A percentile compares a stretch with the other conserved stretches of the same genome.
These are phyloP conservation scores for Leptographium procerum DNA, from an alignment of 2,329 filamentous ascomycete species.

Conservation along the genomic window DNA sequence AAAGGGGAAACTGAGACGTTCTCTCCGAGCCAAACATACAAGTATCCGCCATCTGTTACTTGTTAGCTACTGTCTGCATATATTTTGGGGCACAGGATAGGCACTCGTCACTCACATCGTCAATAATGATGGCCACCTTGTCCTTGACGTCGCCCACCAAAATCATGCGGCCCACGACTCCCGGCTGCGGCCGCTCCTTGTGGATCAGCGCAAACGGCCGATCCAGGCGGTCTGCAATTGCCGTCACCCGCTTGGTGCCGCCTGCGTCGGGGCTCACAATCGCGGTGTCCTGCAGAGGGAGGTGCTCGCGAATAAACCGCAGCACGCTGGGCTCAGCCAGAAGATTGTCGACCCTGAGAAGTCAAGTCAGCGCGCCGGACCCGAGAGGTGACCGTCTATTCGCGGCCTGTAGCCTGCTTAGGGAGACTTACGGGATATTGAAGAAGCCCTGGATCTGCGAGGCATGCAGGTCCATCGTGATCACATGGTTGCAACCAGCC, in stretches of 20 bases:
- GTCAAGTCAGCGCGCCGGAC: not conserved
- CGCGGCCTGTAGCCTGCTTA: not conserved
- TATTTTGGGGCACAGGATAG: not conserved
- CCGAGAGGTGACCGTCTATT: too few relatives aligned
- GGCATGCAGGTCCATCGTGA: constrained; percentile 75
- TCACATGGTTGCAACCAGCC: constrained; percentile 57
- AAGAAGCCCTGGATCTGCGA: constrained; percentile 59
- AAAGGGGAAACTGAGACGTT: not conserved
- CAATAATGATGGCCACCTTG: constrained; percentile 85
- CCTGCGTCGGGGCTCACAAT: constrained; percentile 94
- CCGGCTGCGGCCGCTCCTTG: constrained; percentile 77
- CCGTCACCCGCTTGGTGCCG: constrained; percentile 86
- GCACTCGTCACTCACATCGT: constrained; percentile 10
- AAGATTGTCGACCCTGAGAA: constrained; percentile 51
- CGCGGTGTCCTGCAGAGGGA: constrained; percentile 71
- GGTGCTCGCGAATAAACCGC: constrained; percentile 81
- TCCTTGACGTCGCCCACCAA: constrained; percentile 89
- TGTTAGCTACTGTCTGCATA: not conserved
- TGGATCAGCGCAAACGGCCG: constrained; percentile 89
- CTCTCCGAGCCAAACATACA: constrained; percentile 5
- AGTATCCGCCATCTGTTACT: constrained; percentile 14
- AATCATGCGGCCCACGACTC: constrained; percentile 80
- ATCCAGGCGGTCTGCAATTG: constrained; percentile 84
- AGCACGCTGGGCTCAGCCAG: constrained; percentile 90
- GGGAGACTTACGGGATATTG: constrained; percentile 44